These are phyloP conservation scores for Penicillium canariense DNA, from an alignment of 495 filamentous ascomycete species.

Conservation along the genomic window DNA sequence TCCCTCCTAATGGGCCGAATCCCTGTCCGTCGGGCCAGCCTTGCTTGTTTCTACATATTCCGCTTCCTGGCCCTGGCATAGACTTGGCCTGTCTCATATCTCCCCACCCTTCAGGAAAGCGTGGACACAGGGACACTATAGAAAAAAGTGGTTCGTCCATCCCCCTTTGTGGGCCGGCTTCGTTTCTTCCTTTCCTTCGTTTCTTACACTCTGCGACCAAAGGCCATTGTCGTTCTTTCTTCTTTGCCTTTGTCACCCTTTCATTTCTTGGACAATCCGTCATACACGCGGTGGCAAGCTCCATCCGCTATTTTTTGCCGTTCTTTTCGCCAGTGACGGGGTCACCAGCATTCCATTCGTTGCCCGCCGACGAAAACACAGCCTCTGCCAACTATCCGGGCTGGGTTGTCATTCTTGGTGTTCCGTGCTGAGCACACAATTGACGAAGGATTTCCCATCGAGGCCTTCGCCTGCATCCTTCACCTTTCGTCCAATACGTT, in stretches of 20 bases:
- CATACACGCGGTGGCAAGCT: slow-evolving; percentile 20
- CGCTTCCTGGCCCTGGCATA: not conserved
- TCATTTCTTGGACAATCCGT: slow-evolving; percentile 21
- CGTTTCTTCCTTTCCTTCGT: slow-evolving; percentile 1
- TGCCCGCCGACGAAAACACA: slow-evolving; percentile 27
- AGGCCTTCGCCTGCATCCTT: slow-evolving; percentile 5
- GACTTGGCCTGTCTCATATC: slow-evolving; percentile 24
- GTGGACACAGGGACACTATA: slow-evolving; percentile 13
- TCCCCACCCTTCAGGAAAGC: slow-evolving; percentile 7
- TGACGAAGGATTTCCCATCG: slow-evolving; percentile 5
- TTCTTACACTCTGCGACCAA: slow-evolving; percentile 3
- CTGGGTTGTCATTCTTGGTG: slow-evolving; percentile 18
- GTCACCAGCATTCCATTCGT: slow-evolving; percentile 45
- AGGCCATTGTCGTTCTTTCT: slow-evolving; percentile 6
- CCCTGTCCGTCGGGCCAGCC: slow-evolving; percentile 4
- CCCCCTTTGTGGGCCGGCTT: slow-evolving; percentile 8
- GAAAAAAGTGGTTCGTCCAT: not conserved
- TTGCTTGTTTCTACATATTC: slow-evolving; percentile 20
- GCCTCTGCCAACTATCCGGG: slow-evolving; percentile 9
- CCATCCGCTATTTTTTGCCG: slow-evolving; percentile 15
- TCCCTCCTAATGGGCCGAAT: not conserved
- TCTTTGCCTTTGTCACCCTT: slow-evolving; percentile 16
- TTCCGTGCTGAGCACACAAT: slow-evolving; percentile 7
- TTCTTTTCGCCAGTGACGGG: slow-evolving; percentile 27
- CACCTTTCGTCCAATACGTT: slow-evolving; percentile 8